Evolutionary conservation across 805 yeast species (phyloP).

Genomic region (Saccharomycopsis guyanensis): DNA sequence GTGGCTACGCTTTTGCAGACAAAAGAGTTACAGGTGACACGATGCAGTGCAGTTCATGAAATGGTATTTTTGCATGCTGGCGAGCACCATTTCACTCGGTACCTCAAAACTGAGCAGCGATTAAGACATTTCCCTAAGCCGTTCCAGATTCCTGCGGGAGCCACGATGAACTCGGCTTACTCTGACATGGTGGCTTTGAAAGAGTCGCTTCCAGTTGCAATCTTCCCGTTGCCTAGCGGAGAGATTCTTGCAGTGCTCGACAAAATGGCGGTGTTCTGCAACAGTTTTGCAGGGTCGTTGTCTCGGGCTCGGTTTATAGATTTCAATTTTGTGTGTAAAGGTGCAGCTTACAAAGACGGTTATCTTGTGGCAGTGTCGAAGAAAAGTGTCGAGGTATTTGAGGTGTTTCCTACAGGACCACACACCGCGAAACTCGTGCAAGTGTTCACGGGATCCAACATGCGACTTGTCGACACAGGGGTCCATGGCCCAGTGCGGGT

Average conservation of each 20-base stretch:
- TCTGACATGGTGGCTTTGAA: background rate
- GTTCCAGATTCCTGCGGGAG: background rate
- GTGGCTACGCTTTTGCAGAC: background rate
- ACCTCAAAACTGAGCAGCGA: background rate
- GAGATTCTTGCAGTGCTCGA: constrained; percentile 5
- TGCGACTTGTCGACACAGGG: constrained; percentile 3
- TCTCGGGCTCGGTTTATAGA: constrained; percentile 6
- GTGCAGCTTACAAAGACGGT: constrained; percentile 5
- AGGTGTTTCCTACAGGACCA: background rate
- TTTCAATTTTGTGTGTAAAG: constrained; percentile 1
- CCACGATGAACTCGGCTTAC: background rate
- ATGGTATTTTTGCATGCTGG: background rate
- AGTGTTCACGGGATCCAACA: background rate
- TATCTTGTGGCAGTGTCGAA: background rate
- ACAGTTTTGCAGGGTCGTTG: background rate
- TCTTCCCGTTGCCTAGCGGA: background rate
- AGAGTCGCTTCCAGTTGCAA: background rate
- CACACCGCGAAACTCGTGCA: constrained; percentile 1
- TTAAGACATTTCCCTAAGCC: background rate
- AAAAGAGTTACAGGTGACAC: background rate
- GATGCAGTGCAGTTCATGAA: background rate
- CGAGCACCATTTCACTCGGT: background rate
- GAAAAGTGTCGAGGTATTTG: constrained; percentile 2
- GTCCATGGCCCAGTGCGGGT: background rate
- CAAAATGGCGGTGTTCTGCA: constrained; percentile 8